Evolutionary conservation across 2,329 filamentous ascomycete genomes (phyloP).

Genomic region (Pseudonectria buxi): DNA sequence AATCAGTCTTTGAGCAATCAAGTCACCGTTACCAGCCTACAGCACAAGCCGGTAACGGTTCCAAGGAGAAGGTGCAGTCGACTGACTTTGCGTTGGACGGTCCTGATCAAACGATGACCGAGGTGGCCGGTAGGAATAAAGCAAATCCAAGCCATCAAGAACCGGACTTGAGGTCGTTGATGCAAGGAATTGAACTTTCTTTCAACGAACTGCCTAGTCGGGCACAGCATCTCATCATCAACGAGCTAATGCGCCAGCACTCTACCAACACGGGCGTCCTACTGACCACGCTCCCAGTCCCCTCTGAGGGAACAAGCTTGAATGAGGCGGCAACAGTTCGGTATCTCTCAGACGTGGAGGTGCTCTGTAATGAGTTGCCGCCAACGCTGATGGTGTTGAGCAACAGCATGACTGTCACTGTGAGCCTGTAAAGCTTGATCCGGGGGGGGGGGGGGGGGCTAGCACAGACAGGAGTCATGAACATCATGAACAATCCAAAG

Average conservation of each 20-base stretch:
- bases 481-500: no score
- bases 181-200: conserved; percentile 60
- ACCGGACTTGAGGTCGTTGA: conserved; percentile 41
- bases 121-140: conserved; percentile 36
- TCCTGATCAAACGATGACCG: conserved; percentile 36
- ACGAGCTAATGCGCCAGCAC: conserved; percentile 69
- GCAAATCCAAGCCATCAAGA: conserved; percentile 15
- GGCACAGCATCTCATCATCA: conserved; percentile 79
- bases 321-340: conserved; percentile 64
- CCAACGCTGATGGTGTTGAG: conserved; percentile 74
- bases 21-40: conserved; percentile 3
- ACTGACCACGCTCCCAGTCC: conserved; percentile 78
- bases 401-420: conserved; percentile 86
- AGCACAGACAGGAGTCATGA: no score
- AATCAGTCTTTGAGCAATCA: conserved; percentile 51
- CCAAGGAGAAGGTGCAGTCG: no score
- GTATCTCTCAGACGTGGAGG: conserved; percentile 72
- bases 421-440: conserved; percentile 47
- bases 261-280: conserved; percentile 68
- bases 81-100: conserved; percentile 19
- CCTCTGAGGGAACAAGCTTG: conserved; percentile 65
- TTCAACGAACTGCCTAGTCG: conserved; percentile 84
- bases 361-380: conserved; percentile 69
- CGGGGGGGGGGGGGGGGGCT: no score
- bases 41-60: no score